Base-by-base conservation (phyloP, 2,329 filamentous ascomycete species). In the Trichophyton rubrum region DNA sequence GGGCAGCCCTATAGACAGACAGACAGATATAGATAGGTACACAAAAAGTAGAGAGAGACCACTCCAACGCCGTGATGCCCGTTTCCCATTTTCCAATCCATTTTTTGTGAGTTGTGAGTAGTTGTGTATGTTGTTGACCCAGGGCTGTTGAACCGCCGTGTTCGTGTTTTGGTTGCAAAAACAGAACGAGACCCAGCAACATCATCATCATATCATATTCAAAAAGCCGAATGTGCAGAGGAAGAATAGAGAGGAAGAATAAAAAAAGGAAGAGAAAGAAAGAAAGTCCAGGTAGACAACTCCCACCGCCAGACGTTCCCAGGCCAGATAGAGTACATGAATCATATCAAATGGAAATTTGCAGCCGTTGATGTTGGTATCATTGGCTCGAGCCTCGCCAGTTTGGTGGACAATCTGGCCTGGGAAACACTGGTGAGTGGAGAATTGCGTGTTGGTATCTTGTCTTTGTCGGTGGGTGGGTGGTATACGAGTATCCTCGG, bases 111-210 rank as follows among this genome's bases (percentile, higher is more conserved):
- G 33, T 38, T 11, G 8, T 38, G 33, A 1, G 3, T 38, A 11
- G 33, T 35, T 11, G 8, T 35, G 33, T 11, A 35, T 47, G 43
- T 24, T 47, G 43, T 20, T 56, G 43, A 47, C 20, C 83, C 85
- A 69, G 70, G 68, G 66, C 66, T 71, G 85, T 89, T 88, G 85
- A 88, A 86, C 83, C 85, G 79, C 77, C 66, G 81, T 85, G 84
- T 87, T 88, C 67, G 81, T 85, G 84, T 87, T 88, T 89, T 88
- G 82, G 85, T 89, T 89, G 85, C 80, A 86, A 88, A 89, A 89
- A 87, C 84, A 86, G 80, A 82, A 83, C 86, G 81, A 83, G 82
- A 81, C 83, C 80, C 84, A 84, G 82, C 77, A 79, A 78, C 24
- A 53, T 53, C 11, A 80, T 82, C 81, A 85, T 38, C 33, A 38